Base-by-base conservation (phyloP, 1,284 basidiomycete species). In the Agroathelia rolfsii region DNA sequence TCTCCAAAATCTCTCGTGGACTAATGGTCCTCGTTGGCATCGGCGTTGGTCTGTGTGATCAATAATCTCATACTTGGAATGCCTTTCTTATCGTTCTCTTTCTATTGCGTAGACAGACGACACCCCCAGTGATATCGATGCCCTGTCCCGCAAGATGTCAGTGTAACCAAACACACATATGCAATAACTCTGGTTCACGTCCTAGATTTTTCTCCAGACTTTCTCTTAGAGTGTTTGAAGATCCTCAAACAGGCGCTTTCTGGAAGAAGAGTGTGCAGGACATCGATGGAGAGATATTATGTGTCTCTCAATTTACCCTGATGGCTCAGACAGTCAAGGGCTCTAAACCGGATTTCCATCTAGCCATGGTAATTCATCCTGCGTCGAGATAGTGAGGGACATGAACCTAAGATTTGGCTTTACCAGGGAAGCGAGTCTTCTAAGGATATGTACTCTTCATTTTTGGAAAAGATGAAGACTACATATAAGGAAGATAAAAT, bases 301-400 rank as follows among this genome's bases (percentile, higher is more conserved):
- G 88, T 45, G 85, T 92, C 10, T 92, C 87, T 1, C 89, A 94
- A 46, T 94, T 94, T 53, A 94, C 89, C 0, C 66, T 94, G 11
- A 61, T 89, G 47, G 89, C 87, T n/a, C 80, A 80, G 43, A 90
- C 87, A 6, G 63, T 67, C 38, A 92, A 90, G 55, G 88, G 87
- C 13, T 78, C 69, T 46, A 89, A 90, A 49, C 89, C 82, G 23
- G 89, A 93, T 54, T 94, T 93, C 52, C 89, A 93, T 57, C 70
- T 69, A 32, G 86, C 88, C 3, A 92, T 93, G 88, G 87, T 84
- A 41, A 28, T 24, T 15, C 20, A 26, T 25, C 9, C 38, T n/a
- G n/a, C n/a, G n/a, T n/a, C n/a, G n/a, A n/a, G n/a, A n/a, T n/a
- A n/a, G n/a, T n/a, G n/a, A n/a, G n/a, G n/a, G n/a, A n/a, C n/a